Evolutionary conservation across 2,329 filamentous ascomycete species (phyloP), one percentile per base, ranked within the genome.

Genomic region (Penicillium sp.): DNA sequence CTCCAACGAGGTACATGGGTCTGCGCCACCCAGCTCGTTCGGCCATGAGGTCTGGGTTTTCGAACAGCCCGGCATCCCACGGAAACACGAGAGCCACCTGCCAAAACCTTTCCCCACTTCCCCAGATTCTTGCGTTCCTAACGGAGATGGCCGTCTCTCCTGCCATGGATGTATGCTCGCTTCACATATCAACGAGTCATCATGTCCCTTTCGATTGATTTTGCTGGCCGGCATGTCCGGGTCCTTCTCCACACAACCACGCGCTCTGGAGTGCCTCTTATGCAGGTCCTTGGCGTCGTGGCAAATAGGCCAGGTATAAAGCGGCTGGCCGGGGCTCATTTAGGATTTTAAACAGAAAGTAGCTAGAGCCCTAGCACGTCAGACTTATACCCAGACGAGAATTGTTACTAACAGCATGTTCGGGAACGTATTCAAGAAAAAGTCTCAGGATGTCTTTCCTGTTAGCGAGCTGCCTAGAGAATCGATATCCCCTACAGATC

Each of bases 161-260:
- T n/a, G 16, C 34, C 18, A 29, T 23, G 12, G 13, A 12, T 12
- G 2, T 28, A 12, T 28, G n/a, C 18, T 28, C 28, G 31, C 5
- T 12, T 10, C 12, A 10, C 28, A 31, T 55, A 53, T 63, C 48
- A 60, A 61, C 51, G 61, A 42, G 61, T 63, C 61, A 62, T 62
- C 58, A 42, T 48, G 51, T 52, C 36, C 43, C 42, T 12, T 44
- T 54, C 33, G 23, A 48, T 49, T 33, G 1, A 47, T 48, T 24
- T 9, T 2, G 23, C 39, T 29, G 23, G 47, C 26, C 42, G 18
- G 39, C 16, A 39, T 39, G 42, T 28, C 28, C 24, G 16, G 45
- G 36, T 18, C 18, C 12, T 42, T 31, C n/a, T 41, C 50, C 41
- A 34, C 26, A 46, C 42, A 45, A 45, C 24, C 41, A 28, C 29